Base-by-base conservation (phyloP, 257 asterid species). In the Scutellaria baicalensis region DNA sequence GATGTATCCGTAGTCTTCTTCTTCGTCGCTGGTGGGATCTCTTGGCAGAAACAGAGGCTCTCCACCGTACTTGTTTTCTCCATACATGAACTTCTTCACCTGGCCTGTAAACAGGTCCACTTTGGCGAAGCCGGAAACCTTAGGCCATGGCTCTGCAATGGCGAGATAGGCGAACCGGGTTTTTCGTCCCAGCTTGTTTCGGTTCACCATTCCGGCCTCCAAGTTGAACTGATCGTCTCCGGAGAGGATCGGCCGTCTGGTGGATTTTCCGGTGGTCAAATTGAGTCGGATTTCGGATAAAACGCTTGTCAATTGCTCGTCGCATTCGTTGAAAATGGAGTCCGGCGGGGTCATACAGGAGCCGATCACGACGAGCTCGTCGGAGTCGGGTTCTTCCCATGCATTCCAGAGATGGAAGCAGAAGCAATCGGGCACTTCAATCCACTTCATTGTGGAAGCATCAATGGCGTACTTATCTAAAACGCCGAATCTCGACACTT, bases 101-200 rank as follows among this genome's bases (percentile, higher is more conserved):
- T 89, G 87, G 0, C 96, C 97, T 0, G 82, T 89, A 57, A 79
- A 79, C 17, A 92, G 84, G 76, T 92, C 91, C 16, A 89, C 97
- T 50, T 92, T 92, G 0, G 97, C 97, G 31, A 87, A 89, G 4
- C 97, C 97, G 3, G 96, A 89, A 0, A 92, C 97, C 78, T 87
- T 92, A 27, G 97, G 97, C 97, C 97, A 92, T 8, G 97, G 97
- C 75, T 92, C 97, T 0, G 96, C 96, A n/a, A 92, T 84, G 12
- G 97, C 97, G 18, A 92, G 77, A 64, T 89, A 92, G 0, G 92
- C 96, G 70, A 58, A 87, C 14, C 69, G 54, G 6, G 95, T 92
- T 71, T 87, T 87, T 6, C 97, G 65, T 1, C 97, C 97, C 0
- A 92, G 93, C 64, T 69, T 85, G 87, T 87, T 82, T 8, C 90